Base-by-base conservation (phyloP, 2,329 filamentous ascomycete genomes). In the Aspergillus udagawae region DNA sequence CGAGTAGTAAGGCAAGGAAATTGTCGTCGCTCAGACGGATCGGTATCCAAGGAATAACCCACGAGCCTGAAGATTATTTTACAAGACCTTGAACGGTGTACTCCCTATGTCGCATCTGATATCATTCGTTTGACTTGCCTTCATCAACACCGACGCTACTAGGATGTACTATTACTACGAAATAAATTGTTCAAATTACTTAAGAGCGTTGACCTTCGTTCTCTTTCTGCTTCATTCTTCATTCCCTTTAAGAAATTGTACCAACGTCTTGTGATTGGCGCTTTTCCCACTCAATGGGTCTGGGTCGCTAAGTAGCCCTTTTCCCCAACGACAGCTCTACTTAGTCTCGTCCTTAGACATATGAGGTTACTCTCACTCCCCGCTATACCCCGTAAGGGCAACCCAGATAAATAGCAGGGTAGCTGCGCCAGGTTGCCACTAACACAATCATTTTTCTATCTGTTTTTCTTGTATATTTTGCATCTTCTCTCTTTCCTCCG, bases 211-310 rank as follows among this genome's bases (percentile, higher is more conserved):
- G 42, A 32, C 44, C 17, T 57, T 60, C 57, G 55, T 41, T 56
- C 28, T 32, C 21, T 23, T 63, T 61, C 54, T 27, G 53, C 45
- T 52, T 28, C n/a, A 21, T 59, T 62, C 56, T 54, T 55, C 45
- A 32, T 49, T 52, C 29, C 52, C 52, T 42, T 35, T 38, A 42
- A 44, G 23, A 51, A 10, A 38, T 42, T 29, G n/a, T 28, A 51
- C 3, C n/a, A 23, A 49, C 23, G 27, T 45, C 32, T 27, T 47
- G 49, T 59, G 55, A 61, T 59, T 63, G 54, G 58, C 29, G 29
- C 23, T 25, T 35, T 35, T 23, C 49, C 49, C 9, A 23, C 49
- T 41, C 49, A 51, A 51, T 29, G 35, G 29, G 28, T 35, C 35
- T 51, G 35, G 49, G 29, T 51, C 29, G 23, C 20, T 38, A 35